A percentile compares a stretch with the other conserved stretches of the same genome.
Evolutionary conservation across 106 monocot genomes (phyloP).

Genomic region (Amphibolis antarctica): DNA sequence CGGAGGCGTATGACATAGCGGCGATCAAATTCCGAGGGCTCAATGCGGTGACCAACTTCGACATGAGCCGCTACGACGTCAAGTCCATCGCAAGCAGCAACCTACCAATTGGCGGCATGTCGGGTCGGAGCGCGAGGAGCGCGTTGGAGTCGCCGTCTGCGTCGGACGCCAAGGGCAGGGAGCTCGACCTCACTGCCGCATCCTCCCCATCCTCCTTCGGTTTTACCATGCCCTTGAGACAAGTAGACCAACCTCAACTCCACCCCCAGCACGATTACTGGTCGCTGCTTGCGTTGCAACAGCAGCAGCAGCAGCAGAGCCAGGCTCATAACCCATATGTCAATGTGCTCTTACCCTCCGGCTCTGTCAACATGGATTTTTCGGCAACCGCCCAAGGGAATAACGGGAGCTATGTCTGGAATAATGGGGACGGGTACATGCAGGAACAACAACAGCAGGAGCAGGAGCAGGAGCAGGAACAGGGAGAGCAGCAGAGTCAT

Average conservation of each 20-base stretch:
- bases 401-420: conserved; percentile 26
- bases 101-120: conserved; percentile 64
- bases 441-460: conserved; percentile 17
- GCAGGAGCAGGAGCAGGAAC: conserved; percentile 20
- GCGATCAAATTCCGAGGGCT: conserved; percentile 93
- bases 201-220: conserved; percentile 14
- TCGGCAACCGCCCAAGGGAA: conserved; percentile 9
- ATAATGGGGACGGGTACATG: conserved; percentile 4
- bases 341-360: conserved; percentile 22
- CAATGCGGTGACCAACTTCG: conserved; percentile 94
- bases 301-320: conserved; percentile 20
- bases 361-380: conserved; percentile 50
- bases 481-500: conserved; percentile 15
- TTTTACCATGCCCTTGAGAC: conserved; percentile 28
- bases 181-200: conserved; percentile 7
- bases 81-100: conserved; percentile 78
- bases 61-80: conserved; percentile 89
- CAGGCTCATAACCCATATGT: conserved; percentile 6
- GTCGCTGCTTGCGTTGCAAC: conserved; percentile 52
- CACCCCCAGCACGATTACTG: conserved; percentile 66
- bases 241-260: conserved; percentile 11
- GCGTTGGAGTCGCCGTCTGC: conserved; percentile 29
- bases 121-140: conserved; percentile 24
- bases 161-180: conserved; percentile 20
- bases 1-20: conserved; percentile 93